Evolutionary conservation across 352 stramenopile species (phyloP).

Genomic region (Phytophthora fragariae): DNA sequence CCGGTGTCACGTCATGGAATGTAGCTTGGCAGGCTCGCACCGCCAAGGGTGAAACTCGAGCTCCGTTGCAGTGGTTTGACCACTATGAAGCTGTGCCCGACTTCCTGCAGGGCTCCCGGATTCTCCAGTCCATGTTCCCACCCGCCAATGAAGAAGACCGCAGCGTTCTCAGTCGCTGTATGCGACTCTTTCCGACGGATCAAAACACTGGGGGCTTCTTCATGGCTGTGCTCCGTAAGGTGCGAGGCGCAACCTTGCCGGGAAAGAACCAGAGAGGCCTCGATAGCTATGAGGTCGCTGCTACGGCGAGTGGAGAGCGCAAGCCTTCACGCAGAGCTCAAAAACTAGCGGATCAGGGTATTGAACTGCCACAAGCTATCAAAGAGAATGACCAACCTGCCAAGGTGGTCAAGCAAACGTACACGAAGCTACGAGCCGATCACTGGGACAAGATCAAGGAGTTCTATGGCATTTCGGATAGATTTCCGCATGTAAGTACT

Average conservation of each 20-base stretch:
- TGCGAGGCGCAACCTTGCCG: conserved; percentile 31
- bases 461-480: conserved; percentile 75
- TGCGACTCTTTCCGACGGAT: conserved; percentile 97
- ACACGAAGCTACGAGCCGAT: conserved; percentile 56
- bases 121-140: conserved; percentile 87
- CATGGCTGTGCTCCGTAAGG: conserved; percentile 94
- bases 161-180: conserved; percentile 35
- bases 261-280: conserved; percentile 48
- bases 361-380: not conserved
- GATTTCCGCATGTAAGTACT: conserved; percentile 57
- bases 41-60: conserved; percentile 30
- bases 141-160: conserved; percentile 69
- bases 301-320: conserved; percentile 34
- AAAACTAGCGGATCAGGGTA: conserved; percentile 17
- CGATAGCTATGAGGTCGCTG: conserved; percentile 53
- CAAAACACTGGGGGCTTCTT: conserved; percentile 99
- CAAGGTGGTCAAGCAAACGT: conserved; percentile 48
- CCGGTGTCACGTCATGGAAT: conserved; percentile 64
- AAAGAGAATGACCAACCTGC: conserved; percentile 13
- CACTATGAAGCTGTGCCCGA: conserved; percentile 61
- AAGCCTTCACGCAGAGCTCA: conserved; percentile 25
- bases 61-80: conserved; percentile 60
- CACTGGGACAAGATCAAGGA: conserved; percentile 65
- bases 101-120: conserved; percentile 67
- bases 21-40: conserved; percentile 73